phyloP scores from a whole-genome alignment of 352 stramenopile genomes.

The Poterioochromonas sp. region DNA sequence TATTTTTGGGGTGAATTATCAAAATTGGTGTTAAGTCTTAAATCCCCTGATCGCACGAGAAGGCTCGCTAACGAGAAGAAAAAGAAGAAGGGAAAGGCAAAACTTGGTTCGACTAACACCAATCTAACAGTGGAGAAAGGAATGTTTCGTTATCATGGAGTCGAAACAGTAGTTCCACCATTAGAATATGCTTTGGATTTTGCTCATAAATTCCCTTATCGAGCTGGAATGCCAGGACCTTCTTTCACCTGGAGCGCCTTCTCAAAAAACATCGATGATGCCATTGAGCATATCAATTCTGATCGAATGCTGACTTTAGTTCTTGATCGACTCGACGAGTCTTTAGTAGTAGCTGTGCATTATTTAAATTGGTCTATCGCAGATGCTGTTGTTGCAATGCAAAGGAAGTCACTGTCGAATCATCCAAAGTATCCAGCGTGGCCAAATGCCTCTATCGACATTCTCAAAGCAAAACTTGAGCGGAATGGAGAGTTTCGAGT shows the following conservation, averaged over 20 bases:
- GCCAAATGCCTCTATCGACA: background rate
- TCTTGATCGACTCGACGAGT: constrained; percentile 13
- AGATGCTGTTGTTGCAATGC: background rate
- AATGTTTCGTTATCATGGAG: constrained; percentile 5
- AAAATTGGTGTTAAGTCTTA: background rate
- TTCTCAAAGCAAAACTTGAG: background rate
- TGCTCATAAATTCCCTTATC: background rate
- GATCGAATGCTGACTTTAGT: background rate
- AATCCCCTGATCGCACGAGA: no score
- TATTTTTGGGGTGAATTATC: constrained; percentile 30
- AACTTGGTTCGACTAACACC: background rate
- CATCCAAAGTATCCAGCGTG: background rate
- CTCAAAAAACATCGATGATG: background rate
- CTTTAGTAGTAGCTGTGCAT: background rate
- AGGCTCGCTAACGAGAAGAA: background rate
- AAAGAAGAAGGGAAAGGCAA: background rate
- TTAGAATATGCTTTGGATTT: background rate
- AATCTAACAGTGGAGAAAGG: background rate
- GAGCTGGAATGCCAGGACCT: constrained; percentile 11
- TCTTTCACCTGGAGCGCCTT: background rate
- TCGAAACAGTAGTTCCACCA: background rate
- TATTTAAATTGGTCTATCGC: constrained; percentile 16
- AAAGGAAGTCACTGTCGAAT: background rate
- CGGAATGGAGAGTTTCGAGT: background rate
- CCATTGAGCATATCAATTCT: background rate